Evolutionary conservation across 2,329 filamentous ascomycete species (phyloP).

Genomic region (Tolypocladium ovalisporum): DNA sequence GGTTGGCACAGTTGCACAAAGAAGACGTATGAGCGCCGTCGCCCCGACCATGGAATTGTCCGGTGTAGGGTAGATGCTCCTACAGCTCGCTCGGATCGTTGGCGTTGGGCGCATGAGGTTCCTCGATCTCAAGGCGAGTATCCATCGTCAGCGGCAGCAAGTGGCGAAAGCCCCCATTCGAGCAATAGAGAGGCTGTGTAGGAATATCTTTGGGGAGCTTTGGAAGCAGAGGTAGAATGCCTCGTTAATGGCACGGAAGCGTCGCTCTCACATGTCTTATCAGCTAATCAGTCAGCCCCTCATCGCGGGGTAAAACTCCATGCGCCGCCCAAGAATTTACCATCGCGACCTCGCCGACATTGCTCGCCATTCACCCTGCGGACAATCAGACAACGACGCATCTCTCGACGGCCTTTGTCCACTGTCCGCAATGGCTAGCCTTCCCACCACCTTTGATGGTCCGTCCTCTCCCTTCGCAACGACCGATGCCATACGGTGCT

Average conservation of each 20-base stretch:
- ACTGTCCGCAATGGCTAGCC: slow-evolving; percentile 39
- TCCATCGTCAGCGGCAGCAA: too few relatives aligned
- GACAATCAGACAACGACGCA: too few relatives aligned
- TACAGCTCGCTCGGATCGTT: too few relatives aligned
- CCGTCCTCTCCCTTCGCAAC: slow-evolving; percentile 13
- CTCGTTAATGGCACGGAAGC: neutral
- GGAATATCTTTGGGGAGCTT: neutral
- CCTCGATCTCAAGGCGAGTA: too few relatives aligned
- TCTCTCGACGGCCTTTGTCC: too few relatives aligned
- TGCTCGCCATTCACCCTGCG: neutral
- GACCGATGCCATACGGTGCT: slow-evolving; percentile 1
- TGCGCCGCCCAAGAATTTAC: neutral
- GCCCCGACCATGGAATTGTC: too few relatives aligned
- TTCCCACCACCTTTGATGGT: slow-evolving; percentile 51
- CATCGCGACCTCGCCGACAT: neutral
- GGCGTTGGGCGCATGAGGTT: too few relatives aligned
- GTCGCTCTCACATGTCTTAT: neutral
- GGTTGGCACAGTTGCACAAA: too few relatives aligned
- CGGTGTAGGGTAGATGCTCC: too few relatives aligned
- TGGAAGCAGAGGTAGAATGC: neutral
- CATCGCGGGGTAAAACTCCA: neutral
- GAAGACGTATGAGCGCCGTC: too few relatives aligned
- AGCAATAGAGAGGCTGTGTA: neutral
- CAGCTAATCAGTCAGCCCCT: neutral
- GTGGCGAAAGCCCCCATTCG: too few relatives aligned